Evolutionary conservation across 2,329 filamentous ascomycete species (phyloP).

Genomic region (Endoconidiophora polonica): DNA sequence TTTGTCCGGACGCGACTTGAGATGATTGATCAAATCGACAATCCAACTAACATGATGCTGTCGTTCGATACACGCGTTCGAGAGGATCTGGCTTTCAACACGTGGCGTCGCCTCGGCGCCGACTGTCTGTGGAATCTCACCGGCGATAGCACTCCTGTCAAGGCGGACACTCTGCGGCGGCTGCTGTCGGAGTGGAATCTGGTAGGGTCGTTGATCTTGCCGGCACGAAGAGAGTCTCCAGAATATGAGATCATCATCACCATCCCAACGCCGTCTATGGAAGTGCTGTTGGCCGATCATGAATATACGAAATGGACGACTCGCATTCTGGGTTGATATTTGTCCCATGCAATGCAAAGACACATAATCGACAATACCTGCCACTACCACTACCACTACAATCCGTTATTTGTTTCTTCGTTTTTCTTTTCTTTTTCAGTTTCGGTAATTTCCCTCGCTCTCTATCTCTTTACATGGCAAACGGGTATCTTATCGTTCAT

Average conservation of each 20-base stretch:
- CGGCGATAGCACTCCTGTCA: constrained; percentile 11
- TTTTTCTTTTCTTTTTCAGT: neutral
- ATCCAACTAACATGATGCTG: constrained; percentile 26
- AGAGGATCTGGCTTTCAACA: constrained; percentile 27
- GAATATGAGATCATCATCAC: constrained; percentile 20
- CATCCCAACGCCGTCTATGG: constrained; percentile 19
- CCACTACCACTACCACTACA: neutral
- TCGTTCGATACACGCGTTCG: constrained; percentile 25
- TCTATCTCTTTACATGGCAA: too few species aligned
- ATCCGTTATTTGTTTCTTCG: neutral
- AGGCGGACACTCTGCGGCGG: constrained; percentile 20
- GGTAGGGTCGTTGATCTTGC: constrained; percentile 20
- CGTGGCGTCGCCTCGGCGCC: constrained; percentile 28
- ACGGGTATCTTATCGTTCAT: too few species aligned
- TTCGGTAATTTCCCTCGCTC: neutral
- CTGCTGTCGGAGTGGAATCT: constrained; percentile 19
- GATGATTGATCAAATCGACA: constrained; percentile 22
- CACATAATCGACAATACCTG: too few species aligned
- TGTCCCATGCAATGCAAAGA: neutral
- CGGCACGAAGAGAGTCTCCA: constrained; percentile 16
- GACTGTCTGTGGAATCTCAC: constrained; percentile 23
- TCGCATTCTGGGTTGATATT: neutral
- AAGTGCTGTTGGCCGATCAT: constrained; percentile 16
- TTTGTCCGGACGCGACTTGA: constrained; percentile 24
- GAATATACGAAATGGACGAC: constrained; percentile 15